Conservation (phyloP, 441 rosid species). For the Erodium trifolium region DNA sequence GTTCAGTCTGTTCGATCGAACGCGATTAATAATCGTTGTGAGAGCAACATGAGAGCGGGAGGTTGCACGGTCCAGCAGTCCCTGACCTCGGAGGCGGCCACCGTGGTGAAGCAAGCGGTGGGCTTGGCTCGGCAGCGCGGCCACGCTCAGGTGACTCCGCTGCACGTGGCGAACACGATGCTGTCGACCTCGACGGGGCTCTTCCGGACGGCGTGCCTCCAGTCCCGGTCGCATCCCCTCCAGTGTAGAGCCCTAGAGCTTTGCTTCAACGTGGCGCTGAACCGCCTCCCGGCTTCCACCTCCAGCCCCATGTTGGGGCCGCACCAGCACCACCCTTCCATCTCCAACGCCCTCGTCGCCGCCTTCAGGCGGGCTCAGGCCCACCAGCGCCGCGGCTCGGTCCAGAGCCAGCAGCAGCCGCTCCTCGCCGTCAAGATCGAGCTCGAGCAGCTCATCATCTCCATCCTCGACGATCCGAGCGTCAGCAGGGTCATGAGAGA, state of each 20-base stretch:
- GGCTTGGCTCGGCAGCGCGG: constrained; percentile 55
- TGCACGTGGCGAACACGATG: constrained; percentile 69
- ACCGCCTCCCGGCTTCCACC: constrained; percentile 57
- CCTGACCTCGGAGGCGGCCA: constrained; percentile 51
- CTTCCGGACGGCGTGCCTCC: constrained; percentile 60
- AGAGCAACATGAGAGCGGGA: constrained; percentile 48
- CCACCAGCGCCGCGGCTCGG: constrained; percentile 63
- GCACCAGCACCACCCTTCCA: constrained; percentile 41
- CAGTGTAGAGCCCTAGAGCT: constrained; percentile 69
- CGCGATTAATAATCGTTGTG: no score
- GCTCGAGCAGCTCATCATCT: constrained; percentile 58
- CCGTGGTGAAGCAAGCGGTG: constrained; percentile 53
- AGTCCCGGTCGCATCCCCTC: constrained; percentile 61
- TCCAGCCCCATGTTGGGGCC: constrained; percentile 40
- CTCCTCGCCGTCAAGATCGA: constrained; percentile 58
- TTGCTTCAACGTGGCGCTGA: constrained; percentile 70
- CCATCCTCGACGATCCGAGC: constrained; percentile 34
- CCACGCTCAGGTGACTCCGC: constrained; percentile 74
- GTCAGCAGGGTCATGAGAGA: constrained; percentile 52
- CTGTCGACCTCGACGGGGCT: constrained; percentile 43
- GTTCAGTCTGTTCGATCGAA: no score
- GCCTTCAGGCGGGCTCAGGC: constrained; percentile 79
- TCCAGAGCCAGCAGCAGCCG: constrained; percentile 61
- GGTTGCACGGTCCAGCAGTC: constrained; percentile 68
- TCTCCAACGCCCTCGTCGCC: constrained; percentile 66